Base-by-base conservation (phyloP, 2,329 filamentous ascomycete species). In the Aspergillus awamori region DNA sequence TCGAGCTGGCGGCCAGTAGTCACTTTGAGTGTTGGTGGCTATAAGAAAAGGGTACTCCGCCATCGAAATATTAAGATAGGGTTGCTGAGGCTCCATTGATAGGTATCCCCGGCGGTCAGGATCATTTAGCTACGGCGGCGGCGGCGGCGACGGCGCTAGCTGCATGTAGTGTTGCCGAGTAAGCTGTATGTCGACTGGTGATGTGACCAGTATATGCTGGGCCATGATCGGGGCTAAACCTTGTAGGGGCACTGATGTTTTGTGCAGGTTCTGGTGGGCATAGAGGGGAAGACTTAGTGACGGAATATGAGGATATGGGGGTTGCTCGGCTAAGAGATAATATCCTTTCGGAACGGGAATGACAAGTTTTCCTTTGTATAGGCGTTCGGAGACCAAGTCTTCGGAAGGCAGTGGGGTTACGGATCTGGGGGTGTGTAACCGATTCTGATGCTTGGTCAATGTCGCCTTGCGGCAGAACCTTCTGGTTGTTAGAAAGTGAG, bases 401-500 rank as follows among this genome's bases (percentile, higher is more conserved):
- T 76, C 75, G 5, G 75, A 77, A 8, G 74, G 71, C 39, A 70
- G 69, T 53, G 74, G 72, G 56, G 73, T 72, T 63, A 74, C 53
- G 8, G 70, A 66, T 2, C 73, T 74, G 11, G 73, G 70, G 5
- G 70, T 72, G 58, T 78, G 76, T 15, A 74, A 75, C 54, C 75
- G 75, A 53, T 76, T 69, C 66, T 77, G 75, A 47, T 78, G 76
- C 58, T 78, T 78, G 22, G 75, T 78, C 52, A 78, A 69, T 15
- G 76, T 78, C 8, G 76, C 77, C 64, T 78, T 78, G 59, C 76
- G 74, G 65, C 76, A 78, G 63, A 77, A 78, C 61, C 76, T 78
- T 59, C 8, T 8, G 10, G 10, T 38, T 4, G 38, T 60, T 57
- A 60, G 53, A 41, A 11, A n/a, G 7, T 49, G 4, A 36, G 6